A percentile compares a stretch with the other conserved stretches of the same genome.
phyloP scores from a whole-genome alignment of 2,329 filamentous ascomycete genomes.

The Rhynchosporium secalis region DNA sequence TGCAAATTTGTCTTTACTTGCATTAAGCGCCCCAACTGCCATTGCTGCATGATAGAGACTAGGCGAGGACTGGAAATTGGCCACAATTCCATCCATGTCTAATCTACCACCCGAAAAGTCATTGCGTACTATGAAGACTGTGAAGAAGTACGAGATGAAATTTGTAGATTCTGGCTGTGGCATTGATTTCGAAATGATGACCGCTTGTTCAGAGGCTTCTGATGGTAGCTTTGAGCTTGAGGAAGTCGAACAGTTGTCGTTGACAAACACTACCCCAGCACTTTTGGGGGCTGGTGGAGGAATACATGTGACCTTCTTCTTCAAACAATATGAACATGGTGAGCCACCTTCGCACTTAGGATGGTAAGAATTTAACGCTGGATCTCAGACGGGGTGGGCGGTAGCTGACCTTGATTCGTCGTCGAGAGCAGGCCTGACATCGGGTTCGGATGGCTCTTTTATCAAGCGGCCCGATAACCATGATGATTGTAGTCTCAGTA shows the following conservation, averaged over 20 bases:
- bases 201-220: neutral
- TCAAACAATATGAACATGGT: conserved; percentile 29
- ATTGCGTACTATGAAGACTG: conserved; percentile 26
- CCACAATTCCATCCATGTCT: conserved; percentile 20
- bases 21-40: conserved; percentile 29
- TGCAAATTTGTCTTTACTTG: conserved; percentile 15
- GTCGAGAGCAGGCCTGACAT: conserved; percentile 27
- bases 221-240: neutral
- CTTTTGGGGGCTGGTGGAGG: conserved; percentile 6
- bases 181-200: neutral
- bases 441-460: conserved; percentile 21
- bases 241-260: neutral
- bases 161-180: conserved; percentile 1
- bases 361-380: conserved; percentile 15
- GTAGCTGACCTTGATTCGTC: conserved; percentile 28
- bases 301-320: conserved; percentile 25
- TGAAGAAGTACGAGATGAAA: conserved; percentile 26
- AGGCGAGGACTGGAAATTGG: conserved; percentile 21
- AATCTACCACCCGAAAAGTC: conserved; percentile 23
- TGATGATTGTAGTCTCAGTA: neutral
- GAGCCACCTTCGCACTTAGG: conserved; percentile 28
- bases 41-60: conserved; percentile 28
- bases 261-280: conserved; percentile 18
- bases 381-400: no score
- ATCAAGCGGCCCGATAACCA: conserved; percentile 28